These are phyloP conservation scores for Babesia bovis DNA, from an alignment of 169 alveolate genomes.

Conservation along the genomic window DNA sequence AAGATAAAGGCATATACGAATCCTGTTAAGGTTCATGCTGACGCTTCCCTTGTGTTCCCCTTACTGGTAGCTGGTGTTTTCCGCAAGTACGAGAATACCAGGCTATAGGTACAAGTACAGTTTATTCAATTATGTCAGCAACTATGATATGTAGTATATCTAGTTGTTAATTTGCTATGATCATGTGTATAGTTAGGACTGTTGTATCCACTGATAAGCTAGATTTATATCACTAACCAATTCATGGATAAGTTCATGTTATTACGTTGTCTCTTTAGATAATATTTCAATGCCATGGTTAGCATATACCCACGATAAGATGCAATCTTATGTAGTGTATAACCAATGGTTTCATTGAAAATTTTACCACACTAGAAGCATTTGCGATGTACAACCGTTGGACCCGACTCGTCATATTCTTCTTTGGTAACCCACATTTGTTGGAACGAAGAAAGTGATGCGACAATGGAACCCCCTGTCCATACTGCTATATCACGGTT, in stretches of 20 bases:
- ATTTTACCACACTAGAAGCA: conserved; percentile 88
- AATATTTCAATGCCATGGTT: no score
- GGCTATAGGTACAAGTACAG: conserved; percentile 1
- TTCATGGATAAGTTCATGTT: no score
- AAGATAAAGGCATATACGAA: conserved; percentile 91
- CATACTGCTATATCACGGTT: conserved; percentile 78
- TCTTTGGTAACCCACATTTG: conserved; percentile 98
- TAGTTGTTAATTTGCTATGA: not conserved
- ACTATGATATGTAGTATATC: no score
- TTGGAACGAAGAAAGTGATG: conserved; percentile 94
- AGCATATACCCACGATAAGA: no score
- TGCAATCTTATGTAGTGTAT: no score
- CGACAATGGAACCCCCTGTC: conserved; percentile 98
- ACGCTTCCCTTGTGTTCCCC: conserved; percentile 94
- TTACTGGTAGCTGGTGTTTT: conserved; percentile 92
- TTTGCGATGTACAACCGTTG: conserved; percentile 96
- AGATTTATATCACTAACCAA: no score
- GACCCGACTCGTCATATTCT: conserved; percentile 98
- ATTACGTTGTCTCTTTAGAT: no score
- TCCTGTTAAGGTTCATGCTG: conserved; percentile 97
- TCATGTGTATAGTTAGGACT: not conserved
- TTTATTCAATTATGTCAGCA: not conserved
- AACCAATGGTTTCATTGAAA: no score
- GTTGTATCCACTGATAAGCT: not conserved
- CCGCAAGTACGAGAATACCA: conserved; percentile 73